phyloP scores from a whole-genome alignment of 2,329 filamentous ascomycete species.

The Penicillium polonicum region DNA sequence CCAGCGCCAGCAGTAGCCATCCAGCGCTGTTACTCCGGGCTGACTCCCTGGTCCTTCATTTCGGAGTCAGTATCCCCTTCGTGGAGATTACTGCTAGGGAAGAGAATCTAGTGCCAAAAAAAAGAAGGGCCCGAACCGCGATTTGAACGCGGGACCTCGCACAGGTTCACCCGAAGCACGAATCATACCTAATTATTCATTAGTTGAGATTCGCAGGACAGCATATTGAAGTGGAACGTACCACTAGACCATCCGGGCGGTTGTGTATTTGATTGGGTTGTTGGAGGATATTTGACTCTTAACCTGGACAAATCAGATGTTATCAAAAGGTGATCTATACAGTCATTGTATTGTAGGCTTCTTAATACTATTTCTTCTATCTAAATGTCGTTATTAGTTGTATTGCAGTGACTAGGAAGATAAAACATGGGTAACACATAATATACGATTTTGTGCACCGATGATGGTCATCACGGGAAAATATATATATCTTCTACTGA shows the following conservation, averaged over 20 bases:
- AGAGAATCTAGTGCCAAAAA: background rate
- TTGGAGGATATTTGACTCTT: too few relatives aligned
- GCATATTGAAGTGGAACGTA: background rate
- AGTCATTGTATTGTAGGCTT: background rate
- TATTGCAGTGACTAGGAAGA: background rate
- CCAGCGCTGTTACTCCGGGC: background rate
- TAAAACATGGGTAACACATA: background rate
- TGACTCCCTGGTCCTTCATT: slow-evolving; percentile 5
- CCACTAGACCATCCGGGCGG: slow-evolving; percentile 3
- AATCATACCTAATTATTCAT: slow-evolving; percentile 1
- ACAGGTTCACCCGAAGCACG: slow-evolving; percentile 2
- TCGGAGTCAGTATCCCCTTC: slow-evolving; percentile 6
- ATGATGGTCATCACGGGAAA: fast-evolving
- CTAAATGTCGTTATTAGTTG: fast-evolving
- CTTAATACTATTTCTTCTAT: background rate
- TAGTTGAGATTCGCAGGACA: slow-evolving; percentile 1
- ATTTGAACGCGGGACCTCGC: slow-evolving; percentile 5
- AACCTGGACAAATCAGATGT: background rate
- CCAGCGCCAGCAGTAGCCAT: background rate
- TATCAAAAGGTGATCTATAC: background rate
- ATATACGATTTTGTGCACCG: background rate
- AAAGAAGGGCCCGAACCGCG: slow-evolving; percentile 1
- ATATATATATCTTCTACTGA: background rate
- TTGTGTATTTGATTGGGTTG: background rate
- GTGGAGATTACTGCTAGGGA: background rate